These are phyloP conservation scores for Alectoria sarmentosa DNA, from an alignment of 495 filamentous ascomycete genomes.

Conservation along the genomic window DNA sequence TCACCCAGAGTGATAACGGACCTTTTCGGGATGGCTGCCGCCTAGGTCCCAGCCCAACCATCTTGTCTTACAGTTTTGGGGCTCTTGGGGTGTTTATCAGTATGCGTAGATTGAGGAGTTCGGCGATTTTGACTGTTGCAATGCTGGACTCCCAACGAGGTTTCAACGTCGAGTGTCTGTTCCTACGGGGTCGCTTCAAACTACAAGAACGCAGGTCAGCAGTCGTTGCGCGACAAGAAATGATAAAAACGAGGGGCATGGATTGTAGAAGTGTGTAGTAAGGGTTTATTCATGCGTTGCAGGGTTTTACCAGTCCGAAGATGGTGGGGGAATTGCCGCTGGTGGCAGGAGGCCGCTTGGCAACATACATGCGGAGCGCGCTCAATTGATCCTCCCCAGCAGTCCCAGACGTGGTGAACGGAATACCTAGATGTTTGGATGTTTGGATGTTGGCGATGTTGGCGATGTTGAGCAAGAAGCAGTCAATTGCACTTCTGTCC, in stretches of 20 bases:
- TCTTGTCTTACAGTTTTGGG: slow-evolving; percentile 36
- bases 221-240: neutral
- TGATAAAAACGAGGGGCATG: neutral
- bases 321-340: neutral
- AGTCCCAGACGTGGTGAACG: neutral
- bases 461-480: neutral
- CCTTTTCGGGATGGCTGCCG: slow-evolving; percentile 70
- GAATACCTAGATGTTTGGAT: too few species aligned
- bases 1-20: slow-evolving; percentile 33
- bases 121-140: neutral
- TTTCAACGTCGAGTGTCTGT: neutral
- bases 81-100: neutral
- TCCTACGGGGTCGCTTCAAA: neutral
- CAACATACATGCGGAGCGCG: neutral
- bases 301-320: slow-evolving; percentile 3
- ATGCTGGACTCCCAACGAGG: neutral
- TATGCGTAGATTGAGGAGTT: neutral
- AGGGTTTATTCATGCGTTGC: slow-evolving; percentile 12
- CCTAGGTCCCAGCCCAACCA: slow-evolving; percentile 70
- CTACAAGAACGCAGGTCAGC: slow-evolving; percentile 8
- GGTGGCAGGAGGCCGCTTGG: neutral
- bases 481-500: neutral
- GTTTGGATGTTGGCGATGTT: neutral
- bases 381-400: slow-evolving; percentile 1
- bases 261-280: neutral